Percentiles rank a stretch among this genome's conserved stretches.
phyloP scores from a whole-genome alignment of 2,329 filamentous ascomycete genomes.

The Herpotrichia juniperi region DNA sequence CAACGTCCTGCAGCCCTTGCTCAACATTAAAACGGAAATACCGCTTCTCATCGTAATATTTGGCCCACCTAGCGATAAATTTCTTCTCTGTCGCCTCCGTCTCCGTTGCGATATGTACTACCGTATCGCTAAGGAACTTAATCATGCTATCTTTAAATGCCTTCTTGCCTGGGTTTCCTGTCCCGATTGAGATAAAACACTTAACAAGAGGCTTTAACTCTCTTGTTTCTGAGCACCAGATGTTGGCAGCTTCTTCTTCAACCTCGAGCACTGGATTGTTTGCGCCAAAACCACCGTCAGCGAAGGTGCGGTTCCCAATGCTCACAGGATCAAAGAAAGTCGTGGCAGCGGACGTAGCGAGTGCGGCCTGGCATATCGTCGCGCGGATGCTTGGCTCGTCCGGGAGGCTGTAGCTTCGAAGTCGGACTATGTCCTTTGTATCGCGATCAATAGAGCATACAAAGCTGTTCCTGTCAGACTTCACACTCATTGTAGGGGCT shows the following conservation, averaged over 20 bases:
- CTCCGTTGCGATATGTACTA: constrained; percentile 12
- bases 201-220: constrained; percentile 17
- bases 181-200: constrained; percentile 16
- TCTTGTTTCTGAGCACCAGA: constrained; percentile 12
- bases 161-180: constrained; percentile 13
- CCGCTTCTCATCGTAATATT: constrained; percentile 9
- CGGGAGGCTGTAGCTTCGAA: constrained; percentile 37
- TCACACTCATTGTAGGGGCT: background rate
- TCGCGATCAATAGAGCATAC: constrained; percentile 44
- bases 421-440: constrained; percentile 53
- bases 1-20: constrained; percentile 13
- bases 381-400: constrained; percentile 4
- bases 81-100: constrained; percentile 14
- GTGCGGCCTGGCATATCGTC: constrained; percentile 17
- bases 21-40: constrained; percentile 18
- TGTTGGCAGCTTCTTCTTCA: constrained; percentile 40
- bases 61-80: constrained; percentile 8
- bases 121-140: constrained; percentile 6
- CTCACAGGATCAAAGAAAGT: constrained; percentile 42
- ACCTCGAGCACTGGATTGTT: constrained; percentile 55
- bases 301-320: constrained; percentile 43
- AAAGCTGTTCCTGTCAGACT: constrained; percentile 28
- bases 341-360: constrained; percentile 37
- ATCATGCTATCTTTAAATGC: constrained; percentile 10
- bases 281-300: constrained; percentile 45